Evolutionary conservation across 352 stramenopile species (phyloP).

Genomic region (Blastocystis sp.): DNA sequence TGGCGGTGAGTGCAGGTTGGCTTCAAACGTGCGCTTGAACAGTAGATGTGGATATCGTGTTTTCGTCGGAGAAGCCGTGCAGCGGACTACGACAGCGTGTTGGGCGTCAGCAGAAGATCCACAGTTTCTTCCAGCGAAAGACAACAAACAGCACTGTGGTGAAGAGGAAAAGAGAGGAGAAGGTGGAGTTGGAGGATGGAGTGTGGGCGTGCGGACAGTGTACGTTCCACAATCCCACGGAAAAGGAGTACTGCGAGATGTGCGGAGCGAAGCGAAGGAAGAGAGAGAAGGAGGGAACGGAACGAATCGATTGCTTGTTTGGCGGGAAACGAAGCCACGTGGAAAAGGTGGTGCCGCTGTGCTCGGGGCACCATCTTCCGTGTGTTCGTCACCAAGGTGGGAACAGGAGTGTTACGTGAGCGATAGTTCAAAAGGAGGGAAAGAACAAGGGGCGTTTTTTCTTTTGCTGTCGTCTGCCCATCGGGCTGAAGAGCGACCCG

Average conservation of each 20-base stretch:
- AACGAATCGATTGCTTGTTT: slow-evolving; percentile 20
- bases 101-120: slow-evolving; percentile 25
- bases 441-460: slow-evolving; percentile 55
- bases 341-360: neutral
- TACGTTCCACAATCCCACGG: neutral
- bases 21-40: too few species aligned
- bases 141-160: neutral
- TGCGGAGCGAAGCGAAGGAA: slow-evolving; percentile 15
- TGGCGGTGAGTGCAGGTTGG: slow-evolving; percentile 14
- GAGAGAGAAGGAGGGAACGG: neutral
- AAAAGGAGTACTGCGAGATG: slow-evolving; percentile 1
- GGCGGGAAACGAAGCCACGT: neutral
- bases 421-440: slow-evolving; percentile 9
- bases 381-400: slow-evolving; percentile 36
- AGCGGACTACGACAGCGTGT: neutral
- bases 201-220: slow-evolving; percentile 10
- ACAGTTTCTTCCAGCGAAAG: neutral
- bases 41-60: neutral
- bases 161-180: neutral
- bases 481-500: slow-evolving; percentile 72
- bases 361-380: neutral
- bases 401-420: neutral
- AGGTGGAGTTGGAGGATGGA: neutral
- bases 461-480: slow-evolving; percentile 8
- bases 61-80: neutral